phyloP scores from a whole-genome alignment of 352 stramenopile genomes.

The Pythium folliculosum region DNA sequence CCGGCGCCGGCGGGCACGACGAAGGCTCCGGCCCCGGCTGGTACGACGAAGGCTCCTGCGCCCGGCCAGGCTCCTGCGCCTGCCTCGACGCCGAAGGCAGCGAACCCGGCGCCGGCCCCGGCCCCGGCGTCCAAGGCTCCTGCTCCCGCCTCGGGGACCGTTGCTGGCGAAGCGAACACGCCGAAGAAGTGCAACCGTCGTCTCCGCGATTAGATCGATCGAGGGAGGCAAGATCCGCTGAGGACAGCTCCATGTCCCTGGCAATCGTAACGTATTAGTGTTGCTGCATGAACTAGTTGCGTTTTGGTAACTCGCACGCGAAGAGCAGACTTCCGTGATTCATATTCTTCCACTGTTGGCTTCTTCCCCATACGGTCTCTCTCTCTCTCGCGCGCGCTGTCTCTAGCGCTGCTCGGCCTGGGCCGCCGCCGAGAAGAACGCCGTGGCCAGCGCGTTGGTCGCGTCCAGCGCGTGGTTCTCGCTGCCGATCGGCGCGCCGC shows the following conservation, averaged over 20 bases:
- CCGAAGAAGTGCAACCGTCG: slow-evolving; percentile 3
- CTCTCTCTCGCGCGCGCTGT: background rate
- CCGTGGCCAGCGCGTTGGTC: slow-evolving; percentile 2
- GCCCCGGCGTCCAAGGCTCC: no score
- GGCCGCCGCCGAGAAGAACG: slow-evolving; percentile 6
- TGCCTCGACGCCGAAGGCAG: background rate
- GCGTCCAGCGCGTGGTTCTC: slow-evolving; percentile 33
- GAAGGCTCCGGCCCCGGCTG: slow-evolving; percentile 43
- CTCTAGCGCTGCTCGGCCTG: background rate
- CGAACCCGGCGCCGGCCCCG: no score
- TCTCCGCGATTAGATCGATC: background rate
- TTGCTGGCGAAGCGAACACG: background rate
- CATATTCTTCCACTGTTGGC: background rate
- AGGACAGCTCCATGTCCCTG: no score
- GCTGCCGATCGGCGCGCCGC: slow-evolving; percentile 62
- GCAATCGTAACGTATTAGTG: no score
- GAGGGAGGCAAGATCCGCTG: no score
- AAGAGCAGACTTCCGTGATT: no score
- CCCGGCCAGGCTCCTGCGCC: background rate
- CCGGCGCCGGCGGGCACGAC: slow-evolving; percentile 38
- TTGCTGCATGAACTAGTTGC: no score
- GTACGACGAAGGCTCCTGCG: slow-evolving; percentile 34
- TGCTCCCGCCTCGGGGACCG: background rate
- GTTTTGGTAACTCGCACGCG: background rate
- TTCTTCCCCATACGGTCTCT: background rate